Base-by-base conservation (phyloP, 208 protist genomes). In the Porcisia deanei region DNA sequence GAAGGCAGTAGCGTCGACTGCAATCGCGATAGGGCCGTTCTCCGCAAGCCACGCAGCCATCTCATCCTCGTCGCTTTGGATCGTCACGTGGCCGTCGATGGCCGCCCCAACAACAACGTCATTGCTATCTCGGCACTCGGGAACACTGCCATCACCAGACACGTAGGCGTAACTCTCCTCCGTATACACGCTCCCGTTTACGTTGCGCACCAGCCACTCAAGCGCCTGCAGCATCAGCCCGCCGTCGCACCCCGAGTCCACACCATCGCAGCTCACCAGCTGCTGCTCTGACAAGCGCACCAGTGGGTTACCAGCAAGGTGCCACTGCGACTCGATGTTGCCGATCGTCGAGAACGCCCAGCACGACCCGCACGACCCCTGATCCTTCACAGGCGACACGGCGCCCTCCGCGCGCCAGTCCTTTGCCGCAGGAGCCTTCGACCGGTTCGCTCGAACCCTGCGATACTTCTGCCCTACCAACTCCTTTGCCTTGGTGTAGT, bases 331-430 rank as follows among this genome's bases (percentile, higher is more conserved):
- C 79, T 94, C 90, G 41, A 94, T 92, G 80, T 85, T 90, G 54
- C 88, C 90, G 25, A 88, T 81, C 20, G 90, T 61, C 9, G 91
- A 96, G 88, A 99, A 99, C 43, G 97, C 77, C 98, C 98, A 99
- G 90, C 98, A 99, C 5, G 91, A 97, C 71, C 98, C 98, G 83
- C 98, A 99, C 45, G 65, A 64, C 47, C 93, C 94, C 87, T 99
- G 97, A 82, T 98, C 89, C 88, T 99, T 99, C 49, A 99, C 97
- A 14, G 75, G 80, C 6, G 94, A 96, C 69, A 99, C 95, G 20
- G 89, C 93, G 55, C 93, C 93, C 71, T 94, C 86, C 41, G 69
- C 20, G 39, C 91, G 87, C 97, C 95, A 98, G 85, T 98, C 94
- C 66, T 58, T 58, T 65, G 12, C 37, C 25, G 34, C 63, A 57